These are phyloP conservation scores for Fusarium sterilihyphosum DNA, from an alignment of 2,329 filamentous ascomycete genomes.

Conservation along the genomic window DNA sequence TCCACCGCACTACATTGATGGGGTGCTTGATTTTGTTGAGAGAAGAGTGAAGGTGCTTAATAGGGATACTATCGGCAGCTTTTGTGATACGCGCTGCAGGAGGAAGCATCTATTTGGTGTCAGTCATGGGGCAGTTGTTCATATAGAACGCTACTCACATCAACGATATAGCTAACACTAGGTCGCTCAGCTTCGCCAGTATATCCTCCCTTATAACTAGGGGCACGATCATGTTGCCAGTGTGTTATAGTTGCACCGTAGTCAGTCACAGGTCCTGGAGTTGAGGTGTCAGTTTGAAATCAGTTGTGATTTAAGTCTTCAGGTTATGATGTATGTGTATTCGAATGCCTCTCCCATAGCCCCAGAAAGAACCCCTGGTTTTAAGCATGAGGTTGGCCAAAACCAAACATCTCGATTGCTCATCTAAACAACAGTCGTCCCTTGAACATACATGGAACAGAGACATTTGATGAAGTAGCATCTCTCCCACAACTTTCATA, in stretches of 20 bases:
- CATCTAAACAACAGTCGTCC: neutral
- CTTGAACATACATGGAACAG: neutral
- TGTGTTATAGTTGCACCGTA: constrained; percentile 90
- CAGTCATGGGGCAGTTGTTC: constrained; percentile 12
- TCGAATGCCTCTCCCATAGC: neutral
- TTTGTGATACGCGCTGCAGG: constrained; percentile 78
- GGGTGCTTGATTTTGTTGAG: constrained; percentile 98
- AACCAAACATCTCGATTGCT: neutral
- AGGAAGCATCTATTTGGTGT: constrained; percentile 76
- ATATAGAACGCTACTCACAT: constrained; percentile 65
- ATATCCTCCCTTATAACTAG: constrained; percentile 75
- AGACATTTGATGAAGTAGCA: neutral
- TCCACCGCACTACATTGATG: constrained; percentile 97
- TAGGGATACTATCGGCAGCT: constrained; percentile 87
- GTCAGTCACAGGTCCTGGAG: constrained; percentile 85
- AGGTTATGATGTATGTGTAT: neutral
- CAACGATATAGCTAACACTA: constrained; percentile 87
- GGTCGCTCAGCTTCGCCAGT: constrained; percentile 83
- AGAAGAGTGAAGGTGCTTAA: constrained; percentile 97
- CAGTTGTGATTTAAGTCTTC: constrained; percentile 11
- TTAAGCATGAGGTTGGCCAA: neutral
- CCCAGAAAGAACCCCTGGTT: neutral
- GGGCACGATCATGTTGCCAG: constrained; percentile 84
- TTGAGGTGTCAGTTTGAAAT: constrained; percentile 32
- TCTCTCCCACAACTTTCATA: neutral